Evolutionary conservation across 208 protist genomes (phyloP).

Genomic region (Acanthamoeba lenticulata): DNA sequence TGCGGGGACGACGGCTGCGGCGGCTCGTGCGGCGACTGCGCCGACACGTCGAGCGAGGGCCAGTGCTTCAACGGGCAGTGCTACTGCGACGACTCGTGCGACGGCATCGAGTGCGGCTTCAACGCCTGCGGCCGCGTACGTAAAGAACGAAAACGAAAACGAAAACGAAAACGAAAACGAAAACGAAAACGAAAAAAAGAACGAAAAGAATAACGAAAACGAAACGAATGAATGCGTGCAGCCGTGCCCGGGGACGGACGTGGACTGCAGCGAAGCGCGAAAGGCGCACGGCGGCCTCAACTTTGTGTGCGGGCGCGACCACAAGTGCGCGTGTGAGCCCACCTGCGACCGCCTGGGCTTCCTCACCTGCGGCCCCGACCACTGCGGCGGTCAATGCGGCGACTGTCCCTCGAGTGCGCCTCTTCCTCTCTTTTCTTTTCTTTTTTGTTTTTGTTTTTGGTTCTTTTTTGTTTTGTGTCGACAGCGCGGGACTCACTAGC

Average conservation of each 20-base stretch:
- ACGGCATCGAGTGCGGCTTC: conserved; percentile 36
- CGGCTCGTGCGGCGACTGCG: conserved; percentile 56
- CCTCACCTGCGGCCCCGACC: not conserved
- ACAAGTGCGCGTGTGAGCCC: not conserved
- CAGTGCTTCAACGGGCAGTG: conserved; percentile 43
- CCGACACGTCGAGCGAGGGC: not conserved
- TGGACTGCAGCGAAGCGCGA: conserved; percentile 32
- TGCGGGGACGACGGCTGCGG: conserved; percentile 51
- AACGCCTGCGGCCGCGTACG: conserved; percentile 29
- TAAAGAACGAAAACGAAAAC: not conserved
- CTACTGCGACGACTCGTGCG: conserved; percentile 52
- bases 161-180: too few species aligned
- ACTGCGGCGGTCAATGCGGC: not conserved
- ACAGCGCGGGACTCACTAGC: not conserved
- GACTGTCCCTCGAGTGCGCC: not conserved
- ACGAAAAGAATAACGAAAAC: too few species aligned
- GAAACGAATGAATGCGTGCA: too few species aligned
- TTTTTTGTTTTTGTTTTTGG: too few species aligned
- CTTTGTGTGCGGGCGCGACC: not conserved
- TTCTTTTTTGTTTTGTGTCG: not conserved
- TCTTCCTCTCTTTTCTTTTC: not conserved
- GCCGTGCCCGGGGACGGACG: conserved; percentile 24
- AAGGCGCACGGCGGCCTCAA: not conserved
- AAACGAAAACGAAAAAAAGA: too few species aligned
- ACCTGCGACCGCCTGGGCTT: not conserved